Evolutionary conservation across 2,329 filamentous ascomycete genomes (phyloP).

Genomic region (Colletotrichum sp.): DNA sequence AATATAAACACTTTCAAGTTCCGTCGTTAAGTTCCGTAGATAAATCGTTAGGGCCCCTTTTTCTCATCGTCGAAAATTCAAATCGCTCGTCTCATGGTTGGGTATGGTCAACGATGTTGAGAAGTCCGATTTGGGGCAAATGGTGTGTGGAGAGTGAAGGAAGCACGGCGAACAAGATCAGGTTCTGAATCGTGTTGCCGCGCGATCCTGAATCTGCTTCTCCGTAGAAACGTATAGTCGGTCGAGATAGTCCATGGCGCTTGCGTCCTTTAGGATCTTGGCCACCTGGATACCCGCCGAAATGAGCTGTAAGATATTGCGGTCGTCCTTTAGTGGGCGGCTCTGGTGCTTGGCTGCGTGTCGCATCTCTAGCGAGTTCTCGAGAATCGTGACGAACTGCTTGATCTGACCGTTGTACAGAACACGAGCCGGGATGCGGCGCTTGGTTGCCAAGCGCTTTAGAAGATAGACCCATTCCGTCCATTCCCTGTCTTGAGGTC

Average conservation of each 20-base stretch:
- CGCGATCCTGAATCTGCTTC: slow-evolving; percentile 75
- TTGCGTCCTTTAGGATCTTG: slow-evolving; percentile 84
- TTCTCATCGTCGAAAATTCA: background rate
- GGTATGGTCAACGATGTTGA: background rate
- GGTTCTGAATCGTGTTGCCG: slow-evolving; percentile 45
- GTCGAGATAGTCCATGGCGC: slow-evolving; percentile 84
- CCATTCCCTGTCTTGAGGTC: slow-evolving; percentile 83
- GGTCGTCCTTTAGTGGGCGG: slow-evolving; percentile 84
- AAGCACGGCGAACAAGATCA: slow-evolving; percentile 22
- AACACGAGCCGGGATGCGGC: slow-evolving; percentile 82
- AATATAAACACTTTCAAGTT: slow-evolving; percentile 2
- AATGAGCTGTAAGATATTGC: slow-evolving; percentile 86
- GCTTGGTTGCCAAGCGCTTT: slow-evolving; percentile 84
- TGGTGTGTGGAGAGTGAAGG: background rate
- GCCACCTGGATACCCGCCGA: slow-evolving; percentile 87
- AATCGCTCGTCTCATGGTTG: background rate
- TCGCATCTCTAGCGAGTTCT: slow-evolving; percentile 88
- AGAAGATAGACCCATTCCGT: slow-evolving; percentile 91
- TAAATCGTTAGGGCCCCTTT: background rate
- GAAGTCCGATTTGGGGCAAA: background rate
- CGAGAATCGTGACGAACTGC: slow-evolving; percentile 85
- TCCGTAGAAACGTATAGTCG: slow-evolving; percentile 83
- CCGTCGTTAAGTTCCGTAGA: slow-evolving; percentile 16
- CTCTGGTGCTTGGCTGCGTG: slow-evolving; percentile 85
- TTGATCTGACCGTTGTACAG: slow-evolving; percentile 92